Evolutionary conservation across 306 rosid genomes (phyloP).

Genomic region (Begonia loranthoides): DNA sequence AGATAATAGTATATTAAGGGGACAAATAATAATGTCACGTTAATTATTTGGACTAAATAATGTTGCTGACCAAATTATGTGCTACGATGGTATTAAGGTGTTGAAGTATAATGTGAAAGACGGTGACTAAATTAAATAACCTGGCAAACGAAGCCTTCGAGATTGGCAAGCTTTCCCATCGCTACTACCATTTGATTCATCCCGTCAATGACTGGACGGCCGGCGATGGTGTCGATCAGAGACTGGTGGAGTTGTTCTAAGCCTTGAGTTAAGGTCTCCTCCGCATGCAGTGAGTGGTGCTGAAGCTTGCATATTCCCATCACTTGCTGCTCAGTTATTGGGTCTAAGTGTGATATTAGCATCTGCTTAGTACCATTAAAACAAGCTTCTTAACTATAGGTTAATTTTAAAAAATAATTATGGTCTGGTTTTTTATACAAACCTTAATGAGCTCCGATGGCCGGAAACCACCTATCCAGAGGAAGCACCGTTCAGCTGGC

Average conservation of each 20-base stretch:
- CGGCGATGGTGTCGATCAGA: conserved; percentile 52
- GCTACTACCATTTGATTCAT: conserved; percentile 77
- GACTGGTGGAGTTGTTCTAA: conserved; percentile 74
- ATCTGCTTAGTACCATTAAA: conserved; percentile 24
- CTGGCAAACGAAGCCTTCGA: conserved; percentile 79
- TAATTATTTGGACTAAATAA: too few species aligned
- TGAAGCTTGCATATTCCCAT: conserved; percentile 47
- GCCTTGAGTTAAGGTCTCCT: conserved; percentile 80
- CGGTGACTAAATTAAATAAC: too few species aligned
- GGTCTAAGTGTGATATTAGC: conserved; percentile 59
- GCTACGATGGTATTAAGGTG: too few species aligned
- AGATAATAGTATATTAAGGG: too few species aligned
- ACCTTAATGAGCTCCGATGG: conserved; percentile 88
- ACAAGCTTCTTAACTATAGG: background rate
- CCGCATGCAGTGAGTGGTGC: conserved; percentile 59
- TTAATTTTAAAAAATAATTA: too few species aligned
- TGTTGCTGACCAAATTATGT: too few species aligned
- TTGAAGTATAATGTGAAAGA: too few species aligned
- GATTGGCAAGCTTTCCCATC: conserved; percentile 55
- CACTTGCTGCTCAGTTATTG: conserved; percentile 74
- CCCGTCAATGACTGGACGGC: conserved; percentile 32
- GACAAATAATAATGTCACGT: too few species aligned
- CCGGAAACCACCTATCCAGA: conserved; percentile 86
- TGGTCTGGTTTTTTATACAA: background rate
- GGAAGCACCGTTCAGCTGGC: conserved; percentile 87